These are phyloP conservation scores for Ormosia emarginata DNA, from an alignment of 306 rosid species.

Conservation along the genomic window DNA sequence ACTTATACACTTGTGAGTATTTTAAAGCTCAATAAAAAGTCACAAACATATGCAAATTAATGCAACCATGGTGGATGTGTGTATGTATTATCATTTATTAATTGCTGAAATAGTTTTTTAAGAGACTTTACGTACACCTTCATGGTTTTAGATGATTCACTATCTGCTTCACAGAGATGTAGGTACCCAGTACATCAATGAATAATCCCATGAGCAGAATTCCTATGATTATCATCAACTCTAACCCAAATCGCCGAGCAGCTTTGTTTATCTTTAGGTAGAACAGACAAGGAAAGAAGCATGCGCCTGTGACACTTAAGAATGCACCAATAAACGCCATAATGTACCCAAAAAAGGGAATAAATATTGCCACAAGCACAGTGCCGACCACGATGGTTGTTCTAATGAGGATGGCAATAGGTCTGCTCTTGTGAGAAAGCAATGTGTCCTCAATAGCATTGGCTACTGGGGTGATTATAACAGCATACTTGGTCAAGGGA, in stretches of 20 bases:
- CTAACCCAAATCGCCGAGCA: slow-evolving; percentile 43
- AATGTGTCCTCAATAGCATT: slow-evolving; percentile 50
- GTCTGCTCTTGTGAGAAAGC: neutral
- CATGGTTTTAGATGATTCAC: slow-evolving; percentile 27
- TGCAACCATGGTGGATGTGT: neutral
- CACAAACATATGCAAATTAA: neutral
- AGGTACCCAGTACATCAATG: slow-evolving; percentile 52
- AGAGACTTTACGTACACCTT: neutral
- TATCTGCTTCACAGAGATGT: slow-evolving; percentile 40
- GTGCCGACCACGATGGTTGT: slow-evolving; percentile 48
- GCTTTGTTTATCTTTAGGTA: slow-evolving; percentile 62
- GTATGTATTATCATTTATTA: neutral
- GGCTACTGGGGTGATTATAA: slow-evolving; percentile 52
- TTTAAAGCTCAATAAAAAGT: no score
- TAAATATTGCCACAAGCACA: slow-evolving; percentile 40
- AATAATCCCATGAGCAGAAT: slow-evolving; percentile 43
- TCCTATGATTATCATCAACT: slow-evolving; percentile 33
- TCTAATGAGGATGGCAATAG: slow-evolving; percentile 41
- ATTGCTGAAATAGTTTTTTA: neutral
- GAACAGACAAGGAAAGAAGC: slow-evolving; percentile 58
- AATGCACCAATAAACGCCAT: slow-evolving; percentile 71
- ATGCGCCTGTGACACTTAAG: slow-evolving; percentile 36
- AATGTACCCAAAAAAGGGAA: slow-evolving; percentile 64
- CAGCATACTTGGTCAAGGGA: slow-evolving; percentile 66
- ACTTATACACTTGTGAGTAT: no score